Percentiles rank a stretch among this genome's conserved stretches.
Evolutionary conservation across 2,329 filamentous ascomycete genomes (phyloP).

Genomic region (Fusarium kyushuense): DNA sequence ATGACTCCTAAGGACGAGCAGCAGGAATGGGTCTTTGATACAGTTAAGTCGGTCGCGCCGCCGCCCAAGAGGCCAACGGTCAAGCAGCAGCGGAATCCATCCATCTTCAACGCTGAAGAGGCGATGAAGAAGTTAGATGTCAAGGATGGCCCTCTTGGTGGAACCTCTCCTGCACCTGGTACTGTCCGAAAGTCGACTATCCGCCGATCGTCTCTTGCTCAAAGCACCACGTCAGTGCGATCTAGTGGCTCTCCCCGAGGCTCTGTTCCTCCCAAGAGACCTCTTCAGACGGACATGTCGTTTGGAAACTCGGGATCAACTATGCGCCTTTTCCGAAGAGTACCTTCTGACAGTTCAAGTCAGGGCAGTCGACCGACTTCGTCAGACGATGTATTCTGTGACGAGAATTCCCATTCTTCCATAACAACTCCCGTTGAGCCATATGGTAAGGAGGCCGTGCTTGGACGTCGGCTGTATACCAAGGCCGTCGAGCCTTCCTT

Average conservation of each 20-base stretch:
- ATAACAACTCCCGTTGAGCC: slow-evolving; percentile 63
- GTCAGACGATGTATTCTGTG: slow-evolving; percentile 59
- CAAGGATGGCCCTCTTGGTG: slow-evolving; percentile 70
- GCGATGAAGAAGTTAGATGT: slow-evolving; percentile 70
- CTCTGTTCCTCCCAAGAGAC: slow-evolving; percentile 72
- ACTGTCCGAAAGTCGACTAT: slow-evolving; percentile 73
- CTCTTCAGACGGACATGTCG: slow-evolving; percentile 88
- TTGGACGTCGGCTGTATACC: slow-evolving; percentile 84
- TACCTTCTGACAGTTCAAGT: slow-evolving; percentile 75
- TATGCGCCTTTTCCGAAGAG: slow-evolving; percentile 89
- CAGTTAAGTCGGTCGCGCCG: slow-evolving; percentile 77
- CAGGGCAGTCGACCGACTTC: slow-evolving; percentile 54
- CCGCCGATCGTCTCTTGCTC: slow-evolving; percentile 60
- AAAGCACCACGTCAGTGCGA: slow-evolving; percentile 49
- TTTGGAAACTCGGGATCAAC: slow-evolving; percentile 95
- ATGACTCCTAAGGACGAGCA: slow-evolving; percentile 75
- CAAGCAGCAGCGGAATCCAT: slow-evolving; percentile 66
- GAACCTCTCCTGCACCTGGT: slow-evolving; percentile 63
- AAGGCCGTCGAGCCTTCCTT: slow-evolving; percentile 86
- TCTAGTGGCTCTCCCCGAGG: slow-evolving; percentile 59
- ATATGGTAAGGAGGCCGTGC: slow-evolving; percentile 81
- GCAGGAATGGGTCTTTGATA: slow-evolving; percentile 97
- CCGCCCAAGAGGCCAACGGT: slow-evolving; percentile 65
- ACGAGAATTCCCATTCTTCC: slow-evolving; percentile 74
- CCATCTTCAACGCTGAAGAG: slow-evolving; percentile 70